Percentiles rank a stretch among this genome's conserved stretches.
Evolutionary conservation across 768 basidiomycete genomes (phyloP).

Genomic region (Pisolithus microcarpus): DNA sequence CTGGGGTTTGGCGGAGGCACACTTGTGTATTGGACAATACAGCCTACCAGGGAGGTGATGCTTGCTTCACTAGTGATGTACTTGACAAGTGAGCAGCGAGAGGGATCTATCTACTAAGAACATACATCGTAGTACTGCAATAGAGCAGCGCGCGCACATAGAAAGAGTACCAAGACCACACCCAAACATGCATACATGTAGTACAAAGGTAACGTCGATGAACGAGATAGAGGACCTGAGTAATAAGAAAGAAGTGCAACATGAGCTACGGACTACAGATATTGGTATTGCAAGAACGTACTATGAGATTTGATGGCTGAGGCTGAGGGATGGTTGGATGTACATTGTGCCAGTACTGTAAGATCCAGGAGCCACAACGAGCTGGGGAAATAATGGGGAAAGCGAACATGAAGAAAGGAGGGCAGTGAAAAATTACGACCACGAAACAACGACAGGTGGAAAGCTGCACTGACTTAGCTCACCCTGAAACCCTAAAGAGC

Average conservation of each 20-base stretch:
- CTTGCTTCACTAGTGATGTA: too few species aligned
- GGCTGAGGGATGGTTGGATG: constrained; percentile 16
- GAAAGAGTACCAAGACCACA: neutral
- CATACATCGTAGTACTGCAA: too few species aligned
- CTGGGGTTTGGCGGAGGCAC: too few species aligned
- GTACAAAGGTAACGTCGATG: neutral
- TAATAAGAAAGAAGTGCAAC: constrained; percentile 10
- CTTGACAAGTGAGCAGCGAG: too few species aligned
- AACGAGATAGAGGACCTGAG: neutral
- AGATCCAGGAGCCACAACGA: constrained; percentile 8
- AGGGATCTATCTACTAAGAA: too few species aligned
- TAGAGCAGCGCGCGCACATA: too few species aligned
- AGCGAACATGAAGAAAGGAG: constrained; percentile 9
- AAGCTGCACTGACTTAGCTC: constrained; percentile 20
- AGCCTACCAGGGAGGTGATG: too few species aligned
- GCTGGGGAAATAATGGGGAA: constrained; percentile 7
- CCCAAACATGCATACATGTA: neutral
- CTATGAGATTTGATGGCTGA: constrained; percentile 11
- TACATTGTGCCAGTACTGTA: constrained; percentile 27
- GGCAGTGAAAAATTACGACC: constrained; percentile 25
- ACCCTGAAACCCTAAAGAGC: constrained; percentile 6
- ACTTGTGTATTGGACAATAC: too few species aligned
- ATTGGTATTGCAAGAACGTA: constrained; percentile 26
- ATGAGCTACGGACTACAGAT: constrained; percentile 27
- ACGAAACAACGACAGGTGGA: constrained; percentile 17